These are phyloP conservation scores for Bryum argenteum DNA, from an alignment of 225 moss, liverwort and hornwort species.

Conservation along the genomic window DNA sequence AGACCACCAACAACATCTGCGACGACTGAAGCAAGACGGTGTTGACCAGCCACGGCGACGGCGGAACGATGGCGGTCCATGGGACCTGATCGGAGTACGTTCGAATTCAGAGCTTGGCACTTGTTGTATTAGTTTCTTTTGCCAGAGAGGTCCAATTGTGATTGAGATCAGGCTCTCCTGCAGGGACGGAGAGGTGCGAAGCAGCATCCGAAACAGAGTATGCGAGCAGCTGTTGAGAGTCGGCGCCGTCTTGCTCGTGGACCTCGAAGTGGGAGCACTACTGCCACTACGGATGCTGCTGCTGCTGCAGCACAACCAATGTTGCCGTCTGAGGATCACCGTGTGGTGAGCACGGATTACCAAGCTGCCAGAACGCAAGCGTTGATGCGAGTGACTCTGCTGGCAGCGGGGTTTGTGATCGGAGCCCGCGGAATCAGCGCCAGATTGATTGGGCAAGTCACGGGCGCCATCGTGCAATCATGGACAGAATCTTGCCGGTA, in stretches of 20 bases:
- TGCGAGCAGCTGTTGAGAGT: conserved; percentile 95
- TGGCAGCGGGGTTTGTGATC: conserved; percentile 97
- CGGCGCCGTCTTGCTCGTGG: conserved; percentile 93
- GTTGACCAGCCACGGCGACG: conserved; percentile 43
- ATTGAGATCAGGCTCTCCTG: no score
- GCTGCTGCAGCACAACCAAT: conserved; percentile 50
- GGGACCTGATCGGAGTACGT: conserved; percentile 27
- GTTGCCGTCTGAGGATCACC: conserved; percentile 91
- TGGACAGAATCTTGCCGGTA: conserved; percentile 96
- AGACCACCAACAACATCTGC: conserved; percentile 80
- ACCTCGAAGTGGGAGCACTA: conserved; percentile 77
- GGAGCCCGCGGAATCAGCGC: conserved; percentile 95
- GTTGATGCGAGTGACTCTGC: conserved; percentile 88
- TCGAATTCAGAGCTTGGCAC: no score
- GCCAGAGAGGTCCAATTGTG: no score
- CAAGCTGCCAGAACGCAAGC: conserved; percentile 94
- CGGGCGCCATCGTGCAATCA: conserved; percentile 97
- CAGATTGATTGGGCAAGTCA: conserved; percentile 92
- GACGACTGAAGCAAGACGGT: conserved; percentile 62
- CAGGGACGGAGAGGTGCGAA: conserved; percentile 53
- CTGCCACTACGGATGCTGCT: conserved; percentile 57
- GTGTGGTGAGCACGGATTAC: conserved; percentile 95
- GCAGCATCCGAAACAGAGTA: conserved; percentile 91
- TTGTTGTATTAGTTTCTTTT: no score
- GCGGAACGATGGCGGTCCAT: conserved; percentile 24